Evolutionary conservation across 441 rosid genomes (phyloP).

Genomic region (Manihot esculenta): DNA sequence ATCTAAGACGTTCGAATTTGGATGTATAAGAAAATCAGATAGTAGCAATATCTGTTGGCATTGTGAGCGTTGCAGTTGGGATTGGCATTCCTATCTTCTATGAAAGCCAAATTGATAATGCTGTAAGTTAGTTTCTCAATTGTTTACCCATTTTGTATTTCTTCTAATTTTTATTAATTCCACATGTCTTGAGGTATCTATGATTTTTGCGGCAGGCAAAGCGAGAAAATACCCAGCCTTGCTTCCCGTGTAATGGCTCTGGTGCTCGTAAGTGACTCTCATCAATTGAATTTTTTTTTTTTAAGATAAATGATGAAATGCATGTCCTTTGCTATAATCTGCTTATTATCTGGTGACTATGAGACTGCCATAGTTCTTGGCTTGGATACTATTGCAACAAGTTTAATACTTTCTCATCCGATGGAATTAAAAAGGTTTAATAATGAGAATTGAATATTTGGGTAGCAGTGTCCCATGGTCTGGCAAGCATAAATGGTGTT

Average conservation of each 20-base stretch:
- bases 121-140: slow-evolving; percentile 43
- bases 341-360: too few relatives aligned
- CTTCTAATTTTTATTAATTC: background rate
- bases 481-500: too few relatives aligned
- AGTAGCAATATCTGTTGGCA: slow-evolving; percentile 82
- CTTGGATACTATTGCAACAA: too few relatives aligned
- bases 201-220: slow-evolving; percentile 48
- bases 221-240: slow-evolving; percentile 89
- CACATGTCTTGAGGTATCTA: background rate
- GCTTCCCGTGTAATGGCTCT: slow-evolving; percentile 92
- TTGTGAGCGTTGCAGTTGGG: slow-evolving; percentile 78
- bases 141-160: background rate
- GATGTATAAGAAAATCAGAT: slow-evolving; percentile 37
- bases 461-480: too few relatives aligned
- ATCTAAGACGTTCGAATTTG: slow-evolving; percentile 4
- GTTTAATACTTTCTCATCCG: too few relatives aligned
- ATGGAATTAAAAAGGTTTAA: too few relatives aligned
- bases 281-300: background rate
- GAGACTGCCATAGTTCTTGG: too few relatives aligned
- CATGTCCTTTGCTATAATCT: too few relatives aligned
- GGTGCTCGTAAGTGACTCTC: slow-evolving; percentile 78
- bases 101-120: slow-evolving; percentile 82
- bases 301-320: background rate
- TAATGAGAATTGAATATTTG: too few relatives aligned
- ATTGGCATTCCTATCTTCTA: slow-evolving; percentile 88